Conservation (phyloP, 495 filamentous ascomycete genomes). For the Talaromyces borbonicus region DNA sequence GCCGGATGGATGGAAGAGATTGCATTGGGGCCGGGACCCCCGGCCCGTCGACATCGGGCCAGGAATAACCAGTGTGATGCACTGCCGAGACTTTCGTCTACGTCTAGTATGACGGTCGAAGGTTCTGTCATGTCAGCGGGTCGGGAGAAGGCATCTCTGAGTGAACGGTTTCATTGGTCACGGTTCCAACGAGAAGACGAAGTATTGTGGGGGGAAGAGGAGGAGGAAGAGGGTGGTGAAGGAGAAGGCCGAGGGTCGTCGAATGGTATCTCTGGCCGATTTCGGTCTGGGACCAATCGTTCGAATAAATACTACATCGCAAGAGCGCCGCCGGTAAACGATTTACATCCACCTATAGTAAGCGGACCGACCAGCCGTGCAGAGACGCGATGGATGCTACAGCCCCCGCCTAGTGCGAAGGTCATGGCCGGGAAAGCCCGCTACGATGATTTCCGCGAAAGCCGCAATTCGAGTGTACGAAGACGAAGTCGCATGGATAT, state of each 20-base stretch:
- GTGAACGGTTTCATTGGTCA: constrained; percentile 60
- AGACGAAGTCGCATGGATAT: neutral
- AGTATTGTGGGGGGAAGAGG: constrained; percentile 57
- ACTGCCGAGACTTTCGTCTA: constrained; percentile 11
- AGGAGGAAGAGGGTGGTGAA: constrained; percentile 15
- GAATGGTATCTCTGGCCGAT: constrained; percentile 42
- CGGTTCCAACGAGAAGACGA: constrained; percentile 81
- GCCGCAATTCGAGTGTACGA: constrained; percentile 4
- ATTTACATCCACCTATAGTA: constrained; percentile 78
- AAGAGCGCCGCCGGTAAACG: constrained; percentile 73
- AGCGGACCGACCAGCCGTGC: constrained; percentile 58
- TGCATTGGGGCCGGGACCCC: constrained; percentile 61
- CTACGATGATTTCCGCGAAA: constrained; percentile 23
- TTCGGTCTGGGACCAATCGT: constrained; percentile 27
- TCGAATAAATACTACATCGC: constrained; percentile 51
- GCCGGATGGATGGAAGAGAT: constrained; percentile 83
- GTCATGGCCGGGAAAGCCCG: constrained; percentile 76
- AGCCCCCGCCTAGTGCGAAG: constrained; percentile 73
- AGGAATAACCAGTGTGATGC: constrained; percentile 41
- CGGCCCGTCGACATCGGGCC: constrained; percentile 39
- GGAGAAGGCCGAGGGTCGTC: constrained; percentile 40
- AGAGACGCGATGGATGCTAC: constrained; percentile 80
- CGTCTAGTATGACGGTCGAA: constrained; percentile 23
- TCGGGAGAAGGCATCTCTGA: constrained; percentile 26
- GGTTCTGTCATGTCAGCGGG: constrained; percentile 19